Evolutionary conservation across 169 alveolate genomes (phyloP).

Genomic region (Perkinsus olseni): DNA sequence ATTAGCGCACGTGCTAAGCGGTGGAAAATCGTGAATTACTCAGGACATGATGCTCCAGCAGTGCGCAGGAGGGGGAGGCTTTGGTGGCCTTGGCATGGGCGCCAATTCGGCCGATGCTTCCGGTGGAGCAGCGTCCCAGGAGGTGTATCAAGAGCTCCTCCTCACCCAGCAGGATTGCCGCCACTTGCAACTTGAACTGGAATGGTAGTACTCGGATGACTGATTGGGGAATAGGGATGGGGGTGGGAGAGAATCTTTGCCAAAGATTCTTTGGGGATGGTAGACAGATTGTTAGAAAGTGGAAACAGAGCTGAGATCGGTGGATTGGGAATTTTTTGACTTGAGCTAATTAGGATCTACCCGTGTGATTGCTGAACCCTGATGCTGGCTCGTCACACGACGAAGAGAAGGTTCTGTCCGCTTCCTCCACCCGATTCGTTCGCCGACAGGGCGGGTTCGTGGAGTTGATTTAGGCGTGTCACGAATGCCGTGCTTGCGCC

Average conservation of each 20-base stretch:
- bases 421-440: too few relatives aligned
- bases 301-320: too few relatives aligned
- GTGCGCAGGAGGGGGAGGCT: not conserved
- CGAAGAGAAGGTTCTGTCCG: too few relatives aligned
- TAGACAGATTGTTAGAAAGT: too few relatives aligned
- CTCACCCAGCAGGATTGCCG: not conserved
- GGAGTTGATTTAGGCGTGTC: too few relatives aligned
- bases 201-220: not conserved
- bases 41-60: not conserved
- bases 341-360: too few relatives aligned
- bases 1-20: not conserved
- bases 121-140: not conserved
- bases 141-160: not conserved
- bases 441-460: too few relatives aligned
- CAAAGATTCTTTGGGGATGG: too few relatives aligned
- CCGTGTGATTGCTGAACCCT: too few relatives aligned
- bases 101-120: not conserved
- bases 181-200: not conserved
- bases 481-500: too few relatives aligned
- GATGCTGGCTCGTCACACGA: too few relatives aligned
- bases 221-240: not conserved
- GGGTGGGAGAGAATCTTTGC: not conserved
- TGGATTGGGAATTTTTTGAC: too few relatives aligned
- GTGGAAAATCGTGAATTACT: not conserved
- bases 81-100: not conserved